Percentiles rank a stretch among this genome's conserved stretches.
Evolutionary conservation across 2,329 filamentous ascomycete genomes (phyloP).

Genomic region (Diplocarpon mali): DNA sequence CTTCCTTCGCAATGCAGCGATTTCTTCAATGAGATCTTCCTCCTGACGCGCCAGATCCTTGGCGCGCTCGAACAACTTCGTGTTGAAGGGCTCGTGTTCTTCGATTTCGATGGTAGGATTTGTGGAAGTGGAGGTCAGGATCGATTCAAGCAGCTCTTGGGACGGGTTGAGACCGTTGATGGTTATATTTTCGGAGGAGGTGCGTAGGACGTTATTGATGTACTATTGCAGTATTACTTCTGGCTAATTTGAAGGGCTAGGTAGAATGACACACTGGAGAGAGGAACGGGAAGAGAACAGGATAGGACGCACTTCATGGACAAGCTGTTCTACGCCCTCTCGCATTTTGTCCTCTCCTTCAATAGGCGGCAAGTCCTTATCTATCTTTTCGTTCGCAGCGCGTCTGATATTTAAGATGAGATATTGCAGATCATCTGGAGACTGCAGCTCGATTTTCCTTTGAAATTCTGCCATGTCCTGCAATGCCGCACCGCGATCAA

Average conservation of each 20-base stretch:
- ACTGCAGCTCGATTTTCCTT: slow-evolving; percentile 71
- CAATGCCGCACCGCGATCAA: background rate
- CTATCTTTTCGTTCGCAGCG: slow-evolving; percentile 56
- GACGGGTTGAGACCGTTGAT: slow-evolving; percentile 46
- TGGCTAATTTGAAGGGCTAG: background rate
- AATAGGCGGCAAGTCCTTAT: slow-evolving; percentile 56
- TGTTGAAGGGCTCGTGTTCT: slow-evolving; percentile 49
- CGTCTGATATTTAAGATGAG: slow-evolving; percentile 58
- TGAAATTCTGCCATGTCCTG: slow-evolving; percentile 33
- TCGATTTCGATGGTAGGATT: slow-evolving; percentile 24
- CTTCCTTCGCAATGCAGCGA: slow-evolving; percentile 34
- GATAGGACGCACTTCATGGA: slow-evolving; percentile 39
- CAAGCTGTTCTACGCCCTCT: slow-evolving; percentile 45
- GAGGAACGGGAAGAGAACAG: background rate
- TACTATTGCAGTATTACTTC: slow-evolving; percentile 33
- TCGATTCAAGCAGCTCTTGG: slow-evolving; percentile 27
- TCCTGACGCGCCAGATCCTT: slow-evolving; percentile 51
- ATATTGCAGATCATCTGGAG: slow-evolving; percentile 60
- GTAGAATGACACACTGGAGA: background rate
- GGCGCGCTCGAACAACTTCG: slow-evolving; percentile 45
- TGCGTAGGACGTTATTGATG: slow-evolving; percentile 47
- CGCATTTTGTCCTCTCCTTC: slow-evolving; percentile 48
- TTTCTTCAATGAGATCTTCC: slow-evolving; percentile 52
- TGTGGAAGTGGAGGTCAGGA: slow-evolving; percentile 23
- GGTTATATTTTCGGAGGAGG: slow-evolving; percentile 47